A percentile compares a stretch with the other conserved stretches of the same genome.
phyloP scores from a whole-genome alignment of 2,329 filamentous ascomycete species.

The Colletotrichum sublineola region DNA sequence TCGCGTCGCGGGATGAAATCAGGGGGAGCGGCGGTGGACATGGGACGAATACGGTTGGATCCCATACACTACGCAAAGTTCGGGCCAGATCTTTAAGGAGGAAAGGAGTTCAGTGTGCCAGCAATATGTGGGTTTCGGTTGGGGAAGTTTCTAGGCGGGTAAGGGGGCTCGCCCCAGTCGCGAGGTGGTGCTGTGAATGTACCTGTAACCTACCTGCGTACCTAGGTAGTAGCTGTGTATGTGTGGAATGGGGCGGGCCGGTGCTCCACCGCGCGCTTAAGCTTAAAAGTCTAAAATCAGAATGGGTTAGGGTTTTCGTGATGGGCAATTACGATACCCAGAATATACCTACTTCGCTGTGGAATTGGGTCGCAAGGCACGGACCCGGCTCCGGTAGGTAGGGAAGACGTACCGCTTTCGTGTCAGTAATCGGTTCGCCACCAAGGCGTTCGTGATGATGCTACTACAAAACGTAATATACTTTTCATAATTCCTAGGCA shows the following conservation, averaged over 20 bases:
- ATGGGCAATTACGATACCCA: not conserved
- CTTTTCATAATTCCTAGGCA: not conserved
- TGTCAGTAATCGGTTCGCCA: not conserved
- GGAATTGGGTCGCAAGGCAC: not conserved
- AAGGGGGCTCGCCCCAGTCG: not conserved
- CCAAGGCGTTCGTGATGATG: not conserved
- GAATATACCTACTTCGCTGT: not conserved
- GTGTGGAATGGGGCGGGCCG: not conserved
- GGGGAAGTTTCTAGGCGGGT: conserved; percentile 1
- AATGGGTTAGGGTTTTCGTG: not conserved
- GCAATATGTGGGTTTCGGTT: conserved; percentile 2
- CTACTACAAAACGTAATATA: not conserved
- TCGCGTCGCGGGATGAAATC: not conserved
- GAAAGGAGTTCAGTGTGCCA: not conserved
- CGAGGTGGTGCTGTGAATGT: not conserved
- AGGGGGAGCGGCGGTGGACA: not conserved
- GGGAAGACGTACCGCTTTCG: not conserved
- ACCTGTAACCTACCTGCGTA: not conserved
- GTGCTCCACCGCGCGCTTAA: conserved; percentile 12
- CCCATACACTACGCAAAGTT: no score
- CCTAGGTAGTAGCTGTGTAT: not conserved
- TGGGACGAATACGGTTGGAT: conserved; percentile 20
- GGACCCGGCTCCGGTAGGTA: not conserved
- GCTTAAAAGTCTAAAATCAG: conserved; percentile 33
- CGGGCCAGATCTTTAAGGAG: not conserved